phyloP scores from a whole-genome alignment of 805 yeast genomes.

The Cyberlindnera xylosilytica region DNA sequence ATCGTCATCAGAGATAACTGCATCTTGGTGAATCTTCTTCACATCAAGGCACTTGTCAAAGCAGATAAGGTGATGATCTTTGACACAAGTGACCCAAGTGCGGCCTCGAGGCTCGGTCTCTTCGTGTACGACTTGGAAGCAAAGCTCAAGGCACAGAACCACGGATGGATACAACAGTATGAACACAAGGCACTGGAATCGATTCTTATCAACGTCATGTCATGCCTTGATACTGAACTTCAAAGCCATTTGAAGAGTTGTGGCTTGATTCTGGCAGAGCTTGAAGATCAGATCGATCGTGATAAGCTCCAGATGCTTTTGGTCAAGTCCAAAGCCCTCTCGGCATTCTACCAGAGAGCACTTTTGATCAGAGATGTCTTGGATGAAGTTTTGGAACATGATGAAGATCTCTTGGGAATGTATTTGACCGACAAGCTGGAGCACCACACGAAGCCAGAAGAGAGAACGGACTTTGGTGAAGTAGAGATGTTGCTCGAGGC shows the following conservation, averaged over 20 bases:
- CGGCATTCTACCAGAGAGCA: constrained; percentile 72
- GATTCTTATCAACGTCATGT: constrained; percentile 76
- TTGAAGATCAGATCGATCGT: constrained; percentile 80
- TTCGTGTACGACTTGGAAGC: constrained; percentile 83
- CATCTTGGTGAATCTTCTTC: constrained; percentile 76
- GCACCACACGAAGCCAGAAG: constrained; percentile 9
- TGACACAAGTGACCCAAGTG: constrained; percentile 54
- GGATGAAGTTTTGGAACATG: constrained; percentile 81
- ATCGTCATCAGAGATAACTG: constrained; percentile 77
- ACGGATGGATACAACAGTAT: constrained; percentile 48
- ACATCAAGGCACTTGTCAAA: constrained; percentile 87
- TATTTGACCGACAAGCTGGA: constrained; percentile 50
- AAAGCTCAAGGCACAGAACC: constrained; percentile 48
- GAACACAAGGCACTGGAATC: constrained; percentile 85
- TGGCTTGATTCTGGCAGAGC: constrained; percentile 59
- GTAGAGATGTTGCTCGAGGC: constrained; percentile 85
- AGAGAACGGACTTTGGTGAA: constrained; percentile 53
- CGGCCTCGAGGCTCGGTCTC: constrained; percentile 68
- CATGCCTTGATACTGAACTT: constrained; percentile 73
- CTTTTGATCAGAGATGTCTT: constrained; percentile 73
- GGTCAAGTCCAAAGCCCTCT: constrained; percentile 66
- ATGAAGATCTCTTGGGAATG: constrained; percentile 81
- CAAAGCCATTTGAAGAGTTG: constrained; percentile 55
- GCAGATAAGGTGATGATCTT: constrained; percentile 77
- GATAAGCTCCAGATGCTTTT: constrained; percentile 69